Conservation (phyloP, 495 filamentous ascomycete species). For the Lindgomyces ingoldianus region DNA sequence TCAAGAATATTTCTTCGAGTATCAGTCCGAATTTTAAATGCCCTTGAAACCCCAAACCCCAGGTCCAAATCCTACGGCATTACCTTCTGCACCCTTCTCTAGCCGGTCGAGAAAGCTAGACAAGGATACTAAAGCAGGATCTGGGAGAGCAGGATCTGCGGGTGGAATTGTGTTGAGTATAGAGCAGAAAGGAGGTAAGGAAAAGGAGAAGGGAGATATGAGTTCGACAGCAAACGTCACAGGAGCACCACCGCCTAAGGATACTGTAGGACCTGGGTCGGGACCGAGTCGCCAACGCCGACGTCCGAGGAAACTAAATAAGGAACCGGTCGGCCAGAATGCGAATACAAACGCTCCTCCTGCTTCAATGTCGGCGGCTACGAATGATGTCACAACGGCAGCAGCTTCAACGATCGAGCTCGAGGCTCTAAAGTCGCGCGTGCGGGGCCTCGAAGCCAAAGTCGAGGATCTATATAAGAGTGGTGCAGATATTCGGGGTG, state of each 20-base stretch:
- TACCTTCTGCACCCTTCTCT: background rate
- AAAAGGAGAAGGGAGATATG: background rate
- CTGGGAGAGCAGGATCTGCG: conserved; percentile 17
- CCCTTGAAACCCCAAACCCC: conserved; percentile 19
- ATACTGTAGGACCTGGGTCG: conserved; percentile 5
- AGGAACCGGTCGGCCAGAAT: conserved; percentile 4
- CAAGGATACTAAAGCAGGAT: background rate
- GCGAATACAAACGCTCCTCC: background rate
- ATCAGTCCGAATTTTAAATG: conserved; percentile 25
- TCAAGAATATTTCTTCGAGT: background rate
- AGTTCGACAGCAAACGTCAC: background rate
- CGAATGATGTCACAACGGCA: background rate
- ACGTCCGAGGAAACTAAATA: conserved; percentile 31
- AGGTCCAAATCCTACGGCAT: conserved; percentile 9
- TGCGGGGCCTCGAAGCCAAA: conserved; percentile 34
- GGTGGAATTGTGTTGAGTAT: conserved; percentile 22
- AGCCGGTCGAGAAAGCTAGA: background rate
- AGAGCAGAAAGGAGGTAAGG: conserved; percentile 3
- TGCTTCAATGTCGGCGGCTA: background rate
- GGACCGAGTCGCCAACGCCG: conserved; percentile 26
- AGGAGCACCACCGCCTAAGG: conserved; percentile 1
- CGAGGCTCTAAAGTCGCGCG: conserved; percentile 35
- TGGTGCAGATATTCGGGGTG: background rate
- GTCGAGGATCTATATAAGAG: conserved; percentile 35
- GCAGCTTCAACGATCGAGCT: conserved; percentile 23